Evolutionary conservation across 257 asterid genomes (phyloP).

Genomic region (Capsicum chinense): DNA sequence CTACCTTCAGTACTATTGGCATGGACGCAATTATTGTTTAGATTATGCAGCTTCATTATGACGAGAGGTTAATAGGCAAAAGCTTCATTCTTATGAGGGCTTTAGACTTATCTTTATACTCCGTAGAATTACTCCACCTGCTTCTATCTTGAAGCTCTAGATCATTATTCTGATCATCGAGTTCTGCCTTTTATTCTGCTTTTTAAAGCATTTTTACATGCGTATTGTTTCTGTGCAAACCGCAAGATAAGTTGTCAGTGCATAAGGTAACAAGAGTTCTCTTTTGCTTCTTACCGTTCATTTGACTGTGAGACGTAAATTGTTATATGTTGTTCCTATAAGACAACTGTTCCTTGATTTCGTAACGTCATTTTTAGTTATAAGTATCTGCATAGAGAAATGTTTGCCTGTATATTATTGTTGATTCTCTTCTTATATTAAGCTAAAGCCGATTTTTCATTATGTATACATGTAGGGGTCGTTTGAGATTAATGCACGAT

Average conservation of each 20-base stretch:
- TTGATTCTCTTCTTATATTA: no score
- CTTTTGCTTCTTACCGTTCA: background rate
- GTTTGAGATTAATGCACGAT: no score
- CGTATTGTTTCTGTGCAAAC: background rate
- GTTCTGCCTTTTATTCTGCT: slow-evolving; percentile 12
- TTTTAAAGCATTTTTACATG: background rate
- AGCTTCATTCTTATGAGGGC: no score
- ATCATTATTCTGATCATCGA: background rate
- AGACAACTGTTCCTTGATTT: background rate
- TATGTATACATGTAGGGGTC: no score
- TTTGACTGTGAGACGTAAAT: background rate
- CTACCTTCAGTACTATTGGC: background rate
- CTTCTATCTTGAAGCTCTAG: slow-evolving; percentile 4
- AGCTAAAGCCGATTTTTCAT: no score
- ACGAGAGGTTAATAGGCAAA: background rate
- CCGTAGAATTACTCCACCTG: background rate
- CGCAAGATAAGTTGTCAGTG: background rate
- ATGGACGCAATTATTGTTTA: background rate
- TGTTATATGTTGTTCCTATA: background rate
- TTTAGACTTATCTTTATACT: background rate
- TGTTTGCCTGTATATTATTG: no score
- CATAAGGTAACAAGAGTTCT: background rate
- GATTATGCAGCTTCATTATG: background rate
- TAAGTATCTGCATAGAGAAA: no score
- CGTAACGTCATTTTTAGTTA: no score